A percentile compares a stretch with the other conserved stretches of the same genome.
These are phyloP conservation scores for Saposhnikovia divaricata DNA, from an alignment of 129 eudicot genomes.

Conservation along the genomic window DNA sequence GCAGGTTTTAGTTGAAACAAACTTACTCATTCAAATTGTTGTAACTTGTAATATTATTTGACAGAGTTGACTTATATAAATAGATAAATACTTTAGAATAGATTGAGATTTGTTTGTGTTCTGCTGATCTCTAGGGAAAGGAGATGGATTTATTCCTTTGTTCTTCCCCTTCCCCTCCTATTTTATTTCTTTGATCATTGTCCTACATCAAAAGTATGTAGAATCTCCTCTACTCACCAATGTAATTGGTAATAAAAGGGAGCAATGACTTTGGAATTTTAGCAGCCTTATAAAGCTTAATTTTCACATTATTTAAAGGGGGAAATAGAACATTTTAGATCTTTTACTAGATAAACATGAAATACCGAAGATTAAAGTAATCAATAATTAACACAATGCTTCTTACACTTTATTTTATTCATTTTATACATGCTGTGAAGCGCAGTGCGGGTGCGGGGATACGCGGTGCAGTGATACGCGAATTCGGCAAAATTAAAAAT, in stretches of 20 bases:
- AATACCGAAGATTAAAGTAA: too few species aligned
- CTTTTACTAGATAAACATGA: too few species aligned
- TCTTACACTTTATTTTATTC: background rate
- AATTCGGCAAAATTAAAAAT: too few species aligned
- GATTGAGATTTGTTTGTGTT: too few species aligned
- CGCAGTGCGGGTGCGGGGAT: too few species aligned
- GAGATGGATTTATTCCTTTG: background rate
- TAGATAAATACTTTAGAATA: background rate
- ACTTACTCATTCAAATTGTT: too few species aligned
- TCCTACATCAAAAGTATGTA: background rate
- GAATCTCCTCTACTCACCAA: background rate
- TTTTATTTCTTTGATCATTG: background rate
- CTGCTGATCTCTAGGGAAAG: background rate
- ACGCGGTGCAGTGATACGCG: too few species aligned
- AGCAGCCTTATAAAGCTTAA: background rate
- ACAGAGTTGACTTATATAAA: background rate
- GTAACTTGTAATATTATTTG: background rate
- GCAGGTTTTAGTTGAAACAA: background rate
- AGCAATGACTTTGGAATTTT: background rate
- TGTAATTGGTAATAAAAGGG: background rate
- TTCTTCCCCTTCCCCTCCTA: background rate
- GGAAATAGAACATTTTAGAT: too few species aligned
- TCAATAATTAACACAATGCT: too few species aligned
- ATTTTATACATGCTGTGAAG: background rate
- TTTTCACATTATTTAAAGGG: too few species aligned